Percentiles rank a stretch among this genome's conserved stretches.
phyloP scores from a whole-genome alignment of 331 rosid genomes.

The Ulmus americana region DNA sequence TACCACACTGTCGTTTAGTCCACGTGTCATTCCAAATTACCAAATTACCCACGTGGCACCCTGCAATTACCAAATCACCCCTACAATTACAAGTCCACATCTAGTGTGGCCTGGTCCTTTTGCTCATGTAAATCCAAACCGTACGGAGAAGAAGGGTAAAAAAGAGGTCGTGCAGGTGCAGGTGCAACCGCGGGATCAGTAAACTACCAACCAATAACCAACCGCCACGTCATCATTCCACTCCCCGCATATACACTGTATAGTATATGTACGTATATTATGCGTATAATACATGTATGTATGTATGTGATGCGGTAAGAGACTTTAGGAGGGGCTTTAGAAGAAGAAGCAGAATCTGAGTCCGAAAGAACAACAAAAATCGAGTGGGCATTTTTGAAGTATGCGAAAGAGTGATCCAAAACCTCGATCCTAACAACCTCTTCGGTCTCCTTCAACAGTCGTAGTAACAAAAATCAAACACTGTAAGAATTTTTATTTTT shows the following conservation, averaged over 20 bases:
- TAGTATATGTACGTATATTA: not conserved
- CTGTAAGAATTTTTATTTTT: not conserved
- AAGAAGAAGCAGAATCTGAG: not conserved
- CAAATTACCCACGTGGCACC: not conserved
- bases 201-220: not conserved
- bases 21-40: not conserved
- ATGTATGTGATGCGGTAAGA: not conserved
- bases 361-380: conserved; percentile 4
- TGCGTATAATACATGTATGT: not conserved
- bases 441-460: conserved; percentile 5
- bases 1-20: conserved; percentile 1
- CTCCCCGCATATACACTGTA: not conserved
- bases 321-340: not conserved
- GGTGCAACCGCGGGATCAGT: conserved; percentile 7
- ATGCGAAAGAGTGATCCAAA: not conserved
- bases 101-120: too few species aligned
- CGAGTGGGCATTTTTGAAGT: not conserved
- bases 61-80: conserved; percentile 11
- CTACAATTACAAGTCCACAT: not conserved
- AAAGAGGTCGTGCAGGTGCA: not conserved
- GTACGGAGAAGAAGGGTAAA: not conserved
- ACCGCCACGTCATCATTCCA: not conserved
- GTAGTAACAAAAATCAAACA: not conserved
- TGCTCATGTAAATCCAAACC: conserved; percentile 9
- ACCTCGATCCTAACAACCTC: not conserved